A percentile compares a stretch with the other conserved stretches of the same genome.
These are phyloP conservation scores for Ceratobasidium sp. DNA, from an alignment of 1,284 basidiomycete species.

Conservation along the genomic window DNA sequence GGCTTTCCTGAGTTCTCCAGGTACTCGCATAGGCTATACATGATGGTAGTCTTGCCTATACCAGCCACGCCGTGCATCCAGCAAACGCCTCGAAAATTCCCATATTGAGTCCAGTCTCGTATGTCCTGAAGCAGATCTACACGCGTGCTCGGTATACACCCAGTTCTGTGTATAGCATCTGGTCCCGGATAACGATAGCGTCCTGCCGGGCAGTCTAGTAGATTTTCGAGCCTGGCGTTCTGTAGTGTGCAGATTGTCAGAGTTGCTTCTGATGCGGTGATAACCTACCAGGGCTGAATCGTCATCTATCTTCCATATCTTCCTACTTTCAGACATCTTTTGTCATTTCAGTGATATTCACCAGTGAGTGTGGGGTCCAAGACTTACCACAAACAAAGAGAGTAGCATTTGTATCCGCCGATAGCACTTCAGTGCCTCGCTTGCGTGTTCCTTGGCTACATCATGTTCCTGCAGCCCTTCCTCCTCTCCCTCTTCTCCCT, in stretches of 20 bases:
- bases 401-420: background rate
- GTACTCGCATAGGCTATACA: background rate
- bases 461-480: background rate
- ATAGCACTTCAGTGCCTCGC: background rate
- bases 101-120: background rate
- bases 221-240: background rate
- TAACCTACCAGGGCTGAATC: background rate
- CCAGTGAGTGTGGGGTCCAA: too few relatives aligned
- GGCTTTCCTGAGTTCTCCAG: background rate
- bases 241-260: background rate
- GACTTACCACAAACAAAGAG: background rate
- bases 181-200: background rate
- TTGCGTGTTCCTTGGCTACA: background rate
- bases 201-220: background rate
- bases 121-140: background rate
- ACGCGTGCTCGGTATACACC: conserved; percentile 2
- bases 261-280: too few relatives aligned
- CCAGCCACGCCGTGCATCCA: conserved; percentile 13
- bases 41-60: background rate
- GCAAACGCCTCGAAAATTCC: background rate
- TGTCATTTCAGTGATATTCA: background rate
- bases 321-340: background rate
- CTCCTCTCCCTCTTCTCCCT: background rate
- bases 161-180: background rate
- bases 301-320: background rate